Evolutionary conservation across 2,329 filamentous ascomycete genomes (phyloP), one percentile per base, ranked within the genome.

Genomic region (Helotiales sp.): DNA sequence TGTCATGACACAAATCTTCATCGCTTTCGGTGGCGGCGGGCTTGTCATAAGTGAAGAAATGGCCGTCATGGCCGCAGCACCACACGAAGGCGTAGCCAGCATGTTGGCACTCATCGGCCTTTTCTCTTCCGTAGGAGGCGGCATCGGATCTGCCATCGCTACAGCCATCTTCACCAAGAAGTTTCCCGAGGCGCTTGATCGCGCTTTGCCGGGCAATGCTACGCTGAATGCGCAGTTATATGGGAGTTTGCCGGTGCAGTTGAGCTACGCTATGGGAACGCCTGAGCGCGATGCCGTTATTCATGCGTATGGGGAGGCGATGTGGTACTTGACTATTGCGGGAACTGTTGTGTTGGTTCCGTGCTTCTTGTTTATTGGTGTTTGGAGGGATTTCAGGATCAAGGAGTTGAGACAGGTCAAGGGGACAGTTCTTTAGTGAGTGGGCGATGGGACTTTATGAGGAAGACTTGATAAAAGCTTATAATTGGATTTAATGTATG

Each of bases 131-230:
- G 83, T 91, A 66, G 89, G 88, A 47, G 84, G 83, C 22, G 86
- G 87, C 1, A 80, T 90, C 11, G 88, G 88, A 1, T 81, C 82
- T 1, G 85, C 88, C 11, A 84, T 92, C 57, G 85, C 88, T 0
- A 84, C 84, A 0, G 88, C 89, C 10, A 87, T 92, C 67, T 92
- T 89, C 87, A 87, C 86, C 0, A 82, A 85, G 68, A 84, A 85
- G 2, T 86, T 91, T 73, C 72, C 74, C 0, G 65, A 49, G 1
- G 74, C 73, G 6, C 59, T 77, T 1, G 61, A 67, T 7, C 37
- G 47, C 6, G 89, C 84, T 49, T 82, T 86, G 47, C 81, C 82
- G 0, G 85, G 68, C 5, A 72, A 75, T 13, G 61, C 67, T 6
- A 73, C 70, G 1, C 45, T 72, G 7, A 70, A 73, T 57, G 65